Percentiles rank a stretch among this genome's conserved stretches.
Evolutionary conservation across 345 rosid species (phyloP).

Genomic region (Nasturtium officinale): DNA sequence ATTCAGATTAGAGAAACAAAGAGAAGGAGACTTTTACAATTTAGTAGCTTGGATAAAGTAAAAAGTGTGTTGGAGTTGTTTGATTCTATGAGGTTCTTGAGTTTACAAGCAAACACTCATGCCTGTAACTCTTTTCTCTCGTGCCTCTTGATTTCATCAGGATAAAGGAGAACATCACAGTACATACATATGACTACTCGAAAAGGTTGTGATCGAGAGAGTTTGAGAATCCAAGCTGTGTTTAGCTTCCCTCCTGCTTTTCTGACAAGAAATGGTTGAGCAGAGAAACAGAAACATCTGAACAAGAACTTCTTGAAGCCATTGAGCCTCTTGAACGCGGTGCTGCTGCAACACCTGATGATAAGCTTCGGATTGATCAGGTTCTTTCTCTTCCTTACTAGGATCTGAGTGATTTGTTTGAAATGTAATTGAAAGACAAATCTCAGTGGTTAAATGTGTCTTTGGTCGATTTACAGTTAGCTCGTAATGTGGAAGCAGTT

Average conservation of each 20-base stretch:
- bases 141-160: too few relatives aligned
- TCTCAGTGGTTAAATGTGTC: not conserved
- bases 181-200: too few relatives aligned
- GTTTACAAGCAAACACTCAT: too few relatives aligned
- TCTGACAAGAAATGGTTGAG: slow-evolving; percentile 63
- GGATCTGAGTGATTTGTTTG: too few relatives aligned
- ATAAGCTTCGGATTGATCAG: slow-evolving; percentile 72
- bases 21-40: too few relatives aligned
- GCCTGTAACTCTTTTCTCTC: too few relatives aligned
- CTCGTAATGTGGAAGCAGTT: slow-evolving; percentile 76
- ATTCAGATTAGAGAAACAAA: too few relatives aligned
- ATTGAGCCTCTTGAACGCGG: slow-evolving; percentile 79
- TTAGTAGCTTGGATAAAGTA: too few relatives aligned
- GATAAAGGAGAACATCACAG: too few relatives aligned
- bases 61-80: too few relatives aligned
- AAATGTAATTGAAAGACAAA: not conserved
- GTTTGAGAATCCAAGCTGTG: slow-evolving; percentile 42
- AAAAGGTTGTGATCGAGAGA: slow-evolving; percentile 48
- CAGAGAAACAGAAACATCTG: slow-evolving; percentile 51
- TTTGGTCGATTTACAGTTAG: slow-evolving; percentile 48
- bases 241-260: slow-evolving; percentile 83
- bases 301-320: slow-evolving; percentile 73
- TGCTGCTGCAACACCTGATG: slow-evolving; percentile 77
- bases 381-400: slow-evolving; percentile 37
- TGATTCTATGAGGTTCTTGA: too few relatives aligned